These are phyloP conservation scores for Saposhnikovia divaricata DNA, from an alignment of 129 eudicot species.

Conservation along the genomic window DNA sequence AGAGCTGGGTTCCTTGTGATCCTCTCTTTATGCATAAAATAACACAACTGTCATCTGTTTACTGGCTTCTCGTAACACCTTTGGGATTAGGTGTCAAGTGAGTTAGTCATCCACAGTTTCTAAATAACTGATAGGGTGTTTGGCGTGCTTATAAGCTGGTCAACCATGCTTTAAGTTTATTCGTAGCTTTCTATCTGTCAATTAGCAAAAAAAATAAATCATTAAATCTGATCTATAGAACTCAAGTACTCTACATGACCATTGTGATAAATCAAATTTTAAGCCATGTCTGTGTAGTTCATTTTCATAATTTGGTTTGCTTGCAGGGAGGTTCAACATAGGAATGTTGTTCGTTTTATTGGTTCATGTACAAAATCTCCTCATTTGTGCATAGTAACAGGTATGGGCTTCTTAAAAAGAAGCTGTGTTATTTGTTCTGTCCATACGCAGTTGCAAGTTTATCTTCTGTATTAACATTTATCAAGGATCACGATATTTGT, in stretches of 20 bases:
- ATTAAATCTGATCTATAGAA: background rate
- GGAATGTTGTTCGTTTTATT: conserved; percentile 75
- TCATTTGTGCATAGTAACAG: conserved; percentile 74
- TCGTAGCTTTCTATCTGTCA: background rate
- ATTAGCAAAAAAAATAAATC: background rate
- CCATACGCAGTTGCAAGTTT: background rate
- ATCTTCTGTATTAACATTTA: background rate
- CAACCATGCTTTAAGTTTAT: background rate
- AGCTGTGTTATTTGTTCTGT: background rate
- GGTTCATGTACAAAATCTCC: conserved; percentile 83
- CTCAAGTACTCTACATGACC: background rate
- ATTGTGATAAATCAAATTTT: background rate
- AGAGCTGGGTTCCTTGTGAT: background rate
- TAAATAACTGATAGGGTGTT: background rate
- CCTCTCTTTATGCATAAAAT: background rate
- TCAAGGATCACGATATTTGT: background rate
- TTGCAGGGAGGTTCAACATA: conserved; percentile 78
- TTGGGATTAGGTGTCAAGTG: background rate
- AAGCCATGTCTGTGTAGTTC: background rate
- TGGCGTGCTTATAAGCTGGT: background rate
- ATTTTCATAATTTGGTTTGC: background rate
- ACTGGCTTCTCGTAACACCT: background rate
- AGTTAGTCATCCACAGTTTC: background rate
- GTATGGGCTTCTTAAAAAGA: conserved; percentile 26
- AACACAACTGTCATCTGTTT: background rate